Evolutionary conservation across 1,284 basidiomycete genomes (phyloP).

Genomic region (Ceratobasidium sp.): DNA sequence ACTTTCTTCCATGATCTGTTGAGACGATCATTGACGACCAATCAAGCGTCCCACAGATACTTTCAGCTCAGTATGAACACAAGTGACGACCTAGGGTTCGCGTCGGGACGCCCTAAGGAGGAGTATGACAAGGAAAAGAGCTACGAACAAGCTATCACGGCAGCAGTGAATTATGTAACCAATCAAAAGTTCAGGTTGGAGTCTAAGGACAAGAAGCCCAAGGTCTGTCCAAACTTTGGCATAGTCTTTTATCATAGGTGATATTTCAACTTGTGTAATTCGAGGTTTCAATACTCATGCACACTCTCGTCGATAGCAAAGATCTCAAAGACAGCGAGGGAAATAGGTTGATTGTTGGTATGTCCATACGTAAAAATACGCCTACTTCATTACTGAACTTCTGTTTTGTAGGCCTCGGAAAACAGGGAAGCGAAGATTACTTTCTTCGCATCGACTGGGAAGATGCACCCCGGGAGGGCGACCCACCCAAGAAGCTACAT

Average conservation of each 20-base stretch:
- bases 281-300: background rate
- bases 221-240: background rate
- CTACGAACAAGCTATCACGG: background rate
- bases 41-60: too few species aligned
- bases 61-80: too few species aligned
- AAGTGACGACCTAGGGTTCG: too few species aligned
- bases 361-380: background rate
- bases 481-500: background rate
- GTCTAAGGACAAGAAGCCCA: background rate
- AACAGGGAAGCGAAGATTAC: background rate
- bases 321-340: background rate
- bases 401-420: background rate
- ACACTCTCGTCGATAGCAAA: background rate
- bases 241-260: background rate
- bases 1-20: too few species aligned
- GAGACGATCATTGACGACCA: too few species aligned
- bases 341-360: background rate
- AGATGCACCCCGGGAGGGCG: background rate
- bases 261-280: background rate
- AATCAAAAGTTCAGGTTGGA: background rate
- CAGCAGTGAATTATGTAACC: conserved; percentile 2
- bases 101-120: too few species aligned
- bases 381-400: background rate
- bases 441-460: conserved; percentile 2
- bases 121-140: background rate